Conservation (phyloP, 2,329 filamentous ascomycete genomes). For the Ophiostoma perfectum region DNA sequence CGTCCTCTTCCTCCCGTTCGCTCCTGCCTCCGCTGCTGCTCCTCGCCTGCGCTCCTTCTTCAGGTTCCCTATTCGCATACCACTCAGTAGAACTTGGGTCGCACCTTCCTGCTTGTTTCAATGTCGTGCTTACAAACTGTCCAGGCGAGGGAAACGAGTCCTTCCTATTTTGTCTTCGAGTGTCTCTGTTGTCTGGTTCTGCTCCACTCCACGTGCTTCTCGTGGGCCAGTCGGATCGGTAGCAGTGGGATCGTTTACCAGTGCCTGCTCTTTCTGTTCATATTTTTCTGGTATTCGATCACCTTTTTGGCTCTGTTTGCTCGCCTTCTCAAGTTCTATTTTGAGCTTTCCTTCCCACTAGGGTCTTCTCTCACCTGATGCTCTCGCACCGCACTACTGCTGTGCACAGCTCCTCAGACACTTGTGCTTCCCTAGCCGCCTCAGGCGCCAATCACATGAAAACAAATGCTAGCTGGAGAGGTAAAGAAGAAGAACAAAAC, state of each 20-base stretch:
- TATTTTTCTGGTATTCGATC: background rate
- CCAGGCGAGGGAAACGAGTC: conserved; percentile 13
- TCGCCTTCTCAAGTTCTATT: background rate
- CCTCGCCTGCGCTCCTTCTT: background rate
- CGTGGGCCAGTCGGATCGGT: conserved; percentile 2
- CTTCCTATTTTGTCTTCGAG: background rate
- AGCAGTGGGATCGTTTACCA: background rate
- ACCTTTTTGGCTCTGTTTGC: background rate
- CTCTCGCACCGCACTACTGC: background rate
- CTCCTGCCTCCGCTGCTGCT: background rate
- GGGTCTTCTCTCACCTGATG: background rate
- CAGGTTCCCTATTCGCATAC: background rate
- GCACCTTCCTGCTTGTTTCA: conserved; percentile 19
- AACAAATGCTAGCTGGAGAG: background rate
- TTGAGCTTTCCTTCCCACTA: background rate
- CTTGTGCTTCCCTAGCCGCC: background rate
- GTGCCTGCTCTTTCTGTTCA: no score
- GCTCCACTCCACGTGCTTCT: background rate
- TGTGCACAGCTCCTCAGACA: background rate
- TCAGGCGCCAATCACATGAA: background rate
- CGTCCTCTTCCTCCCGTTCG: background rate
- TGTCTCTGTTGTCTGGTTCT: background rate
- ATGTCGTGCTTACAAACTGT: conserved; percentile 8
- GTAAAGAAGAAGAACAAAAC: background rate
- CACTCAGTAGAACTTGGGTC: background rate